These are phyloP conservation scores for Canavalia gladiata DNA, from an alignment of 306 rosid genomes.

Conservation along the genomic window DNA sequence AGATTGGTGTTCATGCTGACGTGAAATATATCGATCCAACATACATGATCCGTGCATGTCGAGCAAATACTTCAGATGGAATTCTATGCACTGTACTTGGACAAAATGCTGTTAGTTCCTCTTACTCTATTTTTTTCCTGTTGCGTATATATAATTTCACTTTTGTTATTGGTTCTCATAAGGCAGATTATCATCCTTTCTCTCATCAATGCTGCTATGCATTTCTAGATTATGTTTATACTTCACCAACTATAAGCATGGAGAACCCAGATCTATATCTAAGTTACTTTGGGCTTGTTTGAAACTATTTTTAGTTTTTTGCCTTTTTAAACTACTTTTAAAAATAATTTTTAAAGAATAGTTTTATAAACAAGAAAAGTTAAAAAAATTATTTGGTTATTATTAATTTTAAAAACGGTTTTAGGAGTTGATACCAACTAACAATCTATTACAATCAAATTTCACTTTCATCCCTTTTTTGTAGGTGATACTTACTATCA, in stretches of 20 bases:
- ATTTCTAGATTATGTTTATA: conserved; percentile 6
- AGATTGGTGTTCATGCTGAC: conserved; percentile 75
- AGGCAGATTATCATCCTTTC: background rate
- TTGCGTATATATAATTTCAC: conserved; percentile 2
- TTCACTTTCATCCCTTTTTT: too few species aligned
- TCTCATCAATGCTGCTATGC: conserved; percentile 6
- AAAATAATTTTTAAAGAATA: too few species aligned
- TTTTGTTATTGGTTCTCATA: conserved; percentile 5
- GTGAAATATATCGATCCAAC: conserved; percentile 97
- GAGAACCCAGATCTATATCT: background rate
- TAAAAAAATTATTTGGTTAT: too few species aligned
- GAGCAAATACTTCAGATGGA: conserved; percentile 98
- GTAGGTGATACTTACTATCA: too few species aligned
- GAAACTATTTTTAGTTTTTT: too few species aligned
- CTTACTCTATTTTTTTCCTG: conserved; percentile 39
- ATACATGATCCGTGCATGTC: conserved; percentile 93
- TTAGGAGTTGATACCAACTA: too few species aligned
- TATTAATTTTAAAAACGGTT: too few species aligned
- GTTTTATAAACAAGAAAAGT: too few species aligned
- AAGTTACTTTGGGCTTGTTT: background rate
- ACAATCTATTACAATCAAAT: too few species aligned
- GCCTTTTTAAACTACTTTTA: too few species aligned
- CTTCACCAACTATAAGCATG: conserved; percentile 5
- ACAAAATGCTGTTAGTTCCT: conserved; percentile 91
- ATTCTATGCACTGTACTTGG: conserved; percentile 93